Evolutionary conservation across 306 rosid genomes (phyloP).

Genomic region (Chamaecrista fasciculata): DNA sequence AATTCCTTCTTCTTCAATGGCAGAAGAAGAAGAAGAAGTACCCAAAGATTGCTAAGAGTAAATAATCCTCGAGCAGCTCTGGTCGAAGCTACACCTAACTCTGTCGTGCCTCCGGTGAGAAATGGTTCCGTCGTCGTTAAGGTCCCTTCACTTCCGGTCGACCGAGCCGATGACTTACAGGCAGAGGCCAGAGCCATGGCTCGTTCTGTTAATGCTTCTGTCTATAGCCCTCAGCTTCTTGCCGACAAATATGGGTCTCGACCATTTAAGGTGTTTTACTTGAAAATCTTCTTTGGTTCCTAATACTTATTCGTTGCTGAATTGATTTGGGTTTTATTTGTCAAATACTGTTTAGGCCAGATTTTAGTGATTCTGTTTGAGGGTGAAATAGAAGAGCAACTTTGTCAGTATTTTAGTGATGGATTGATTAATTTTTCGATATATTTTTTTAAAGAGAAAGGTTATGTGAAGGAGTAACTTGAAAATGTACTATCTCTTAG

Average conservation of each 20-base stretch:
- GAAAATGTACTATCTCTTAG: background rate
- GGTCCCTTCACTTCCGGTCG: constrained; percentile 32
- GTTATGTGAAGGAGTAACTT: background rate
- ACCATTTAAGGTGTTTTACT: constrained; percentile 46
- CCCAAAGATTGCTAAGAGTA: background rate
- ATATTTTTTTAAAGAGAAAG: too few relatives aligned
- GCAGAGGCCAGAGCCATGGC: constrained; percentile 76
- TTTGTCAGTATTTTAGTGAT: too few relatives aligned
- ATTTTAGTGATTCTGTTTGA: too few relatives aligned
- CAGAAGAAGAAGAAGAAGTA: constrained; percentile 23
- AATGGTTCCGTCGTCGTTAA: constrained; percentile 24
- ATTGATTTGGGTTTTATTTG: too few relatives aligned
- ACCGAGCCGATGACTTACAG: constrained; percentile 64
- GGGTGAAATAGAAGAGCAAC: too few relatives aligned
- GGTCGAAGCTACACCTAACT: constrained; percentile 44
- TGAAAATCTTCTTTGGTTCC: background rate
- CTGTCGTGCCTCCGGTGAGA: constrained; percentile 31
- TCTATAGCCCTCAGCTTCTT: constrained; percentile 61
- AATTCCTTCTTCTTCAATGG: constrained; percentile 22
- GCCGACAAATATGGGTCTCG: constrained; percentile 55
- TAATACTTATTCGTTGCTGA: too few relatives aligned
- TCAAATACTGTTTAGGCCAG: too few relatives aligned
- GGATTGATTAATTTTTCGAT: background rate
- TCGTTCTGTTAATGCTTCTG: constrained; percentile 62
- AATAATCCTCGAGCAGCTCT: constrained; percentile 53